These are phyloP conservation scores for Kodamaea suecica DNA, from an alignment of 1,139 yeast genomes.

Conservation along the genomic window DNA sequence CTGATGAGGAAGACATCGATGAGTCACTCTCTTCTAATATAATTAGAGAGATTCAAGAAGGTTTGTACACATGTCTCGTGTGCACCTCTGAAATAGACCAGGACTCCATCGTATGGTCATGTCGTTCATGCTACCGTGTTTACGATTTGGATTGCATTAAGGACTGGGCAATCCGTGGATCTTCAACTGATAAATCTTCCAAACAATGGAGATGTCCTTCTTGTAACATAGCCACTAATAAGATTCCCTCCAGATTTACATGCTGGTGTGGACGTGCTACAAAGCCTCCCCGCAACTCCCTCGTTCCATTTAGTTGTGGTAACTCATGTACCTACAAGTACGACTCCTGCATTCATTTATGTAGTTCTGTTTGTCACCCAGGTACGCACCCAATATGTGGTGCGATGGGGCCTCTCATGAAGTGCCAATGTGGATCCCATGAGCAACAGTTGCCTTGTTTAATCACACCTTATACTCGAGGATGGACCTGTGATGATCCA, in stretches of 20 bases:
- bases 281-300: conserved; percentile 56
- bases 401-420: conserved; percentile 66
- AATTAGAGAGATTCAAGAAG: conserved; percentile 57
- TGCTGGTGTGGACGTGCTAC: conserved; percentile 90
- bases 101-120: conserved; percentile 70
- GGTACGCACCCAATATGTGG: conserved; percentile 87
- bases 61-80: conserved; percentile 72
- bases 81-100: conserved; percentile 79
- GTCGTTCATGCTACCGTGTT: conserved; percentile 68
- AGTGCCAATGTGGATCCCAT: conserved; percentile 73
- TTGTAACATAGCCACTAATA: conserved; percentile 57
- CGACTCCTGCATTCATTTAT: conserved; percentile 67
- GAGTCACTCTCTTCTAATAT: conserved; percentile 34
- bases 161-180: conserved; percentile 79
- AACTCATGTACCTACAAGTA: conserved; percentile 65
- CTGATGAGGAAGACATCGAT: conserved; percentile 5
- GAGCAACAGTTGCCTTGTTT: conserved; percentile 68
- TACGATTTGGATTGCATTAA: conserved; percentile 77
- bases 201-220: conserved; percentile 86
- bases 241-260: conserved; percentile 59
- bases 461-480: conserved; percentile 62
- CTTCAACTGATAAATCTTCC: conserved; percentile 50
- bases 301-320: conserved; percentile 84
- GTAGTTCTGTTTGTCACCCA: conserved; percentile 79
- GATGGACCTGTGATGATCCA: conserved; percentile 64